Evolutionary conservation across 2,329 filamentous ascomycete genomes (phyloP).

Genomic region (Chaetomiaceae sp.): DNA sequence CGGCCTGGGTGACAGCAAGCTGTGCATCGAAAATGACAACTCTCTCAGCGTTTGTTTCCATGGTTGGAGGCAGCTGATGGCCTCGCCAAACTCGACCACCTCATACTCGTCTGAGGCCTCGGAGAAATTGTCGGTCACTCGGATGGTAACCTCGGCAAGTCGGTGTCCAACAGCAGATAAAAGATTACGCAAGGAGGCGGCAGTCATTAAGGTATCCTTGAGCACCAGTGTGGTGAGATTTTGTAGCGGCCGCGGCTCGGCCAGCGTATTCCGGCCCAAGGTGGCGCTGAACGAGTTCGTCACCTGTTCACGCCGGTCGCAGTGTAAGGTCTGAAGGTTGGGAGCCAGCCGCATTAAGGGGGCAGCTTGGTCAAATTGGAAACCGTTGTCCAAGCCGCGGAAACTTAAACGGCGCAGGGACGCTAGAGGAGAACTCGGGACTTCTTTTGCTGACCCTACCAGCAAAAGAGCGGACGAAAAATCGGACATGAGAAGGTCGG

Average conservation of each 20-base stretch:
- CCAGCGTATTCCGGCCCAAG: not conserved
- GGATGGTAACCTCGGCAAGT: slow-evolving; percentile 1
- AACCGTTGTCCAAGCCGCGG: not conserved
- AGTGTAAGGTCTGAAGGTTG: slow-evolving; percentile 1
- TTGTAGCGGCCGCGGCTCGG: not conserved
- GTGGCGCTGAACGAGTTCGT: not conserved
- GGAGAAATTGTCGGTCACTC: not conserved
- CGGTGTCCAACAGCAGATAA: not conserved
- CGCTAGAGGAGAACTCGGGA: not conserved
- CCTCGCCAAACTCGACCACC: not conserved
- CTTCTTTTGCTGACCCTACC: no score
- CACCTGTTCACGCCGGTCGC: not conserved
- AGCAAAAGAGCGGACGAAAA: no score
- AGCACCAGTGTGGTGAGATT: not conserved
- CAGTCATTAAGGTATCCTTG: not conserved
- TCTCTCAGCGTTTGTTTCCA: not conserved
- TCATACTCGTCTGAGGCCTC: not conserved
- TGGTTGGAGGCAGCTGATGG: not conserved
- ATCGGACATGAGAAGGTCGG: no score
- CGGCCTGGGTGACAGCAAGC: not conserved
- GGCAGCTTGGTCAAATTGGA: not conserved
- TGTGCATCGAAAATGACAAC: not conserved
- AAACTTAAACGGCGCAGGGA: not conserved
- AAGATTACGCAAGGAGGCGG: not conserved
- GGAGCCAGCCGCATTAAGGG: not conserved